A percentile compares a stretch with the other conserved stretches of the same genome.
Evolutionary conservation across 2,329 filamentous ascomycete species (phyloP).

Genomic region (Microcyclosporella mali): DNA sequence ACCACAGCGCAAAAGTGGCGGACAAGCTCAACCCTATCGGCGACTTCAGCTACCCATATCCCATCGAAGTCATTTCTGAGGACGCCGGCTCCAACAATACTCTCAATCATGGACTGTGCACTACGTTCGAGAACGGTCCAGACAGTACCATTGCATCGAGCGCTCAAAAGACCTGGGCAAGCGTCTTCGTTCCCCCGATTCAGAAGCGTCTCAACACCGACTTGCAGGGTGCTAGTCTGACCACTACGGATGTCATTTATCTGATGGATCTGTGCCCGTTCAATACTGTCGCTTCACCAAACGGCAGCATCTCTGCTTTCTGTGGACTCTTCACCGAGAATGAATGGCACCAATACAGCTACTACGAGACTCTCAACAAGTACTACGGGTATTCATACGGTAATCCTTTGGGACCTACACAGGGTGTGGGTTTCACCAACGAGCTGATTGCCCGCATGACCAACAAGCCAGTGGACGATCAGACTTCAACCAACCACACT

Average conservation of each 20-base stretch:
- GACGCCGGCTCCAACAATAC: slow-evolving; percentile 67
- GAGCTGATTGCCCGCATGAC: slow-evolving; percentile 81
- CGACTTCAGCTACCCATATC: slow-evolving; percentile 45
- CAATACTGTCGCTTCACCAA: slow-evolving; percentile 63
- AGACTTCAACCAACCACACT: slow-evolving; percentile 71
- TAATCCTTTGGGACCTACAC: slow-evolving; percentile 71
- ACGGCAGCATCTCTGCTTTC: slow-evolving; percentile 58
- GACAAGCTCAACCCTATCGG: slow-evolving; percentile 33
- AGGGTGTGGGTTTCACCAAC: slow-evolving; percentile 82
- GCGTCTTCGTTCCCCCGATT: slow-evolving; percentile 62
- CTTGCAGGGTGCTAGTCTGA: slow-evolving; percentile 62
- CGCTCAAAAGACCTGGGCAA: slow-evolving; percentile 54
- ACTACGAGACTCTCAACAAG: slow-evolving; percentile 72
- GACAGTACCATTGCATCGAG: slow-evolving; percentile 43
- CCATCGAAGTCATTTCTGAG: slow-evolving; percentile 66
- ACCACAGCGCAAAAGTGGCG: slow-evolving; percentile 51
- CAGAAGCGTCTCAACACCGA: slow-evolving; percentile 62
- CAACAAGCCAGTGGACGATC: slow-evolving; percentile 59
- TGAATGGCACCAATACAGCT: slow-evolving; percentile 75
- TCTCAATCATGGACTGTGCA: slow-evolving; percentile 67
- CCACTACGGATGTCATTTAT: slow-evolving; percentile 55
- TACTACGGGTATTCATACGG: slow-evolving; percentile 77
- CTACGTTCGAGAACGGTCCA: slow-evolving; percentile 59
- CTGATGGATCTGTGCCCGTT: slow-evolving; percentile 90
- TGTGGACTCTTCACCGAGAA: slow-evolving; percentile 71